Evolutionary conservation across 148 eudicot genomes (phyloP), one percentile per base, ranked within the genome.

Genomic region (Spergularia marina): DNA sequence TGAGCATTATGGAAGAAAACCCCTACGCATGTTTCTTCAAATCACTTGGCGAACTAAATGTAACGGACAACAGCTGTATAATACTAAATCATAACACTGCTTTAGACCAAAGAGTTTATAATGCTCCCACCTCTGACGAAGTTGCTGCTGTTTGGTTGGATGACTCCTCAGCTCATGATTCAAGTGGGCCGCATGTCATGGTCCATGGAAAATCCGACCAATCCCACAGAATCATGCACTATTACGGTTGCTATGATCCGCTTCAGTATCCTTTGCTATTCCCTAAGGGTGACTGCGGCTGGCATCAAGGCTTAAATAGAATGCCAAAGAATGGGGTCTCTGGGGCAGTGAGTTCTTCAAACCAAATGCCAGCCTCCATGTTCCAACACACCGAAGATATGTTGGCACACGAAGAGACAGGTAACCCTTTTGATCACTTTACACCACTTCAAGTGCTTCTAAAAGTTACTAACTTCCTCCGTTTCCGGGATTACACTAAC

Each of bases 171-270:
- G 6, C 36, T 0, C n/a, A 16, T 0, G 11, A 39, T 1, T 7
- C 7, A 1, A 39, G 15, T 11, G 11, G 23, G 3, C 73, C 65
- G 4, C 44, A 44, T 17, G 68, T 68, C 47, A 12, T 52, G 12
- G 73, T 69, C 0, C 18, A 0, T 4, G 58, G 57, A 5, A 30
- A 25, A 25, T 20, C 49, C 1, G 12, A 57, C 3, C 6, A 15
- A 0, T 5, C 74, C 0, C 68, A 59, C 10, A 12, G 14, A 4
- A 57, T 76, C 1, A 56, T 12, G 67, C 73, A 40, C 12, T 76
- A 67, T 16, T 67, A 55, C 10, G 66, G 49, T 7, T 76, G 56
- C 16, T 76, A 76, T 57, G 73, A 58, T 9, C 79, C 66, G 0
- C 15, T 57, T 0, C 72, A 76, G 7, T 47, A 69, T 25, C 68